Percentiles rank a stretch among this genome's conserved stretches.
phyloP scores from a whole-genome alignment of 345 rosid genomes.

The Boechera divaricarpa region DNA sequence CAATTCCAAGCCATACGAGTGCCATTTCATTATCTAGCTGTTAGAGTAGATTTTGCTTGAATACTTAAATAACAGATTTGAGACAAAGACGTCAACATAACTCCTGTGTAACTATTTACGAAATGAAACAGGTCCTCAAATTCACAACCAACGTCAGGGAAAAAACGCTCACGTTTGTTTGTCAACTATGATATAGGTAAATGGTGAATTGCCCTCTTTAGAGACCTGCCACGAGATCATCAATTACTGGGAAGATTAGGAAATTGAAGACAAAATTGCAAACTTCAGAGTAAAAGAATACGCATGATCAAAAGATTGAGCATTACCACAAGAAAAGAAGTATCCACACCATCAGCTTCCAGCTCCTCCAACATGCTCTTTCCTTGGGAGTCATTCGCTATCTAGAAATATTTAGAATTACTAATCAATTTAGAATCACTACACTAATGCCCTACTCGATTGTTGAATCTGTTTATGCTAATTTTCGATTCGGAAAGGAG shows the following conservation, averaged over 20 bases:
- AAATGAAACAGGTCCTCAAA: slow-evolving; percentile 7
- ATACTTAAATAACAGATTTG: not conserved
- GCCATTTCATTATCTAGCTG: not conserved
- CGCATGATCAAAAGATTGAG: slow-evolving; percentile 4
- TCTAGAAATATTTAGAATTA: slow-evolving; percentile 35
- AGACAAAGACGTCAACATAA: not conserved
- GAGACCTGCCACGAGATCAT: slow-evolving; percentile 59
- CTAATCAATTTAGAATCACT: slow-evolving; percentile 6
- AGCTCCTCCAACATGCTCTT: slow-evolving; percentile 59
- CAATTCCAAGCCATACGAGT: slow-evolving; percentile 4
- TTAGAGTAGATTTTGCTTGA: not conserved
- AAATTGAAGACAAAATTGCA: not conserved
- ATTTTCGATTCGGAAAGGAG: not conserved
- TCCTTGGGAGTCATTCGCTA: slow-evolving; percentile 67
- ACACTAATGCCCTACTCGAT: not conserved
- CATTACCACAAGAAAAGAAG: slow-evolving; percentile 67
- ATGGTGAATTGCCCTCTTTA: slow-evolving; percentile 77
- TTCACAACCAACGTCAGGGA: slow-evolving; percentile 22
- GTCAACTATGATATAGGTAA: slow-evolving; percentile 85
- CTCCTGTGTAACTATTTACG: not conserved
- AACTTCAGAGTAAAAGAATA: not conserved
- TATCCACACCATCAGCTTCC: slow-evolving; percentile 63
- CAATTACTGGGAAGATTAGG: not conserved
- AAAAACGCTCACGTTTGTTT: slow-evolving; percentile 65
- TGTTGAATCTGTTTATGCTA: slow-evolving; percentile 20